Conservation (phyloP, 106 monocot species). For the Acanthochlamys bracteata region DNA sequence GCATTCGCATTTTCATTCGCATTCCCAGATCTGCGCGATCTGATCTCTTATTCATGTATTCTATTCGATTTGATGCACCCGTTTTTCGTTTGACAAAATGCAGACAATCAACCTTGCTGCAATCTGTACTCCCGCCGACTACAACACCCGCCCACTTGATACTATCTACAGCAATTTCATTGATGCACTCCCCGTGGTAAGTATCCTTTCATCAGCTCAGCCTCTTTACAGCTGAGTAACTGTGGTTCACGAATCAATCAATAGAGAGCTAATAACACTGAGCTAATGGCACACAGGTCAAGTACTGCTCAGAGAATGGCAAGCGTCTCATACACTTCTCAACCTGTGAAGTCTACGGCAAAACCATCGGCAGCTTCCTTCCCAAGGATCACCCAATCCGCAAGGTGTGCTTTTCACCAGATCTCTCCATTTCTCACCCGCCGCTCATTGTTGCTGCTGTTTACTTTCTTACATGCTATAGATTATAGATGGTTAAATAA, state of each 20-base stretch:
- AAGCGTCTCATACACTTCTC: conserved; percentile 72
- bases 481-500: no score
- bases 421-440: background rate
- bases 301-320: conserved; percentile 54
- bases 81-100: background rate
- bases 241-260: no score
- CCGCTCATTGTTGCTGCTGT: no score
- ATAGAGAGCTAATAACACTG: no score
- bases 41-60: background rate
- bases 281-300: conserved; percentile 28
- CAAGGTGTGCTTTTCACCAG: conserved; percentile 23
- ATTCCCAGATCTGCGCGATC: background rate
- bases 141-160: conserved; percentile 68
- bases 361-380: conserved; percentile 63
- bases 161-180: conserved; percentile 81
- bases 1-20: background rate
- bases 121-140: conserved; percentile 72
- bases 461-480: no score
- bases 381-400: conserved; percentile 62
- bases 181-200: conserved; percentile 67
- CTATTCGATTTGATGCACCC: background rate
- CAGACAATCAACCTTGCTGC: conserved; percentile 70
- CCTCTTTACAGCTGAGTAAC: no score
- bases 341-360: conserved; percentile 66
- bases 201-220: no score